A percentile compares a stretch with the other conserved stretches of the same genome.
Conservation (phyloP, 306 rosid species). For the Medicago arabica region DNA sequence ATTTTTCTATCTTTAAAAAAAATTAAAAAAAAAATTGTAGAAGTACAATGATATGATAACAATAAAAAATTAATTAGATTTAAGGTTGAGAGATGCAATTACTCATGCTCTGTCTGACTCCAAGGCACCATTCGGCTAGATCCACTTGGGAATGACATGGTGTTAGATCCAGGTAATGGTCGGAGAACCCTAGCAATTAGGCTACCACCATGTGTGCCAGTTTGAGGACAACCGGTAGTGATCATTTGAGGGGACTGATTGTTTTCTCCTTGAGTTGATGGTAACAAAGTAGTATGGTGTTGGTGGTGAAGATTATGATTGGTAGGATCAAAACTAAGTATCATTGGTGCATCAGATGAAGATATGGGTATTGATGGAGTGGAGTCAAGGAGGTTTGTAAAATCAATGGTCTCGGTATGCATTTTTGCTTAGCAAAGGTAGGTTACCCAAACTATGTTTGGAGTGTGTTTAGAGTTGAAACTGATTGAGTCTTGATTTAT, state of each 20-base stretch:
- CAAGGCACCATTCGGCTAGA: background rate
- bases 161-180: background rate
- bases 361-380: conserved; percentile 21
- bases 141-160: background rate
- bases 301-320: background rate
- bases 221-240: background rate
- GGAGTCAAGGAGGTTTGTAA: background rate
- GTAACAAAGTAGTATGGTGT: background rate
- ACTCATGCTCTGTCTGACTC: conserved; percentile 34
- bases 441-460: background rate
- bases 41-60: background rate
- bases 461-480: background rate
- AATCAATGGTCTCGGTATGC: conserved; percentile 25
- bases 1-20: too few relatives aligned
- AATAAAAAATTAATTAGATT: background rate
- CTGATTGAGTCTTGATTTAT: conserved; percentile 8
- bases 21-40: too few relatives aligned
- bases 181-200: background rate
- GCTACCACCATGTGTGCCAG: background rate
- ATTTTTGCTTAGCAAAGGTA: background rate
- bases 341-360: background rate
- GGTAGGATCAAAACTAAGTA: background rate
- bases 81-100: background rate
- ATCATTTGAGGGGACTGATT: background rate
- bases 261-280: background rate